Percentiles rank a stretch among this genome's conserved stretches.
Conservation (phyloP, 2,329 filamentous ascomycete species). For the Cyphellophora europaea region DNA sequence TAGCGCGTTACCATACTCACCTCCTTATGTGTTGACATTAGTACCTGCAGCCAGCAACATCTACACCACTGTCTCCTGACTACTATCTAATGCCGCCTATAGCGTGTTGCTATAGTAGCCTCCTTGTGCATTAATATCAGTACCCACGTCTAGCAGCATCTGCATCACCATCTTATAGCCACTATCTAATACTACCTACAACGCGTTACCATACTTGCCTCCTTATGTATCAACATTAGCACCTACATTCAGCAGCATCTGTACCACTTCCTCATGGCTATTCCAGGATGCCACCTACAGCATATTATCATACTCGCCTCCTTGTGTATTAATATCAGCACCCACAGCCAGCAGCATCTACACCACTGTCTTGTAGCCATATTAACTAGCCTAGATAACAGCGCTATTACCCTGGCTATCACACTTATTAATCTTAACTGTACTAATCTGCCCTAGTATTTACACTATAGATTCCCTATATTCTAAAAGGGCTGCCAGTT, state of each 20-base stretch:
- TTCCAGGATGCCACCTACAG: conserved; percentile 3
- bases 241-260: conserved; percentile 9
- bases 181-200: conserved; percentile 14
- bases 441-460: too few species aligned
- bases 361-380: conserved; percentile 1
- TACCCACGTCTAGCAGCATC: conserved; percentile 5
- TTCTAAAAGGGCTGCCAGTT: too few species aligned
- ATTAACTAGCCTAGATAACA: too few species aligned
- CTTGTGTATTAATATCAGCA: conserved; percentile 5
- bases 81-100: conserved; percentile 6
- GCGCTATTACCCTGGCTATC: too few species aligned
- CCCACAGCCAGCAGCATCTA: conserved; percentile 4
- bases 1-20: conserved; percentile 6
- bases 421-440: too few species aligned
- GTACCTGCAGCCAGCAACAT: conserved; percentile 2
- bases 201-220: conserved; percentile 4
- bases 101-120: conserved; percentile 13
- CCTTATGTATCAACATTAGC: conserved; percentile 7
- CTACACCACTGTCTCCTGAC: conserved; percentile 4
- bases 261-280: conserved; percentile 5
- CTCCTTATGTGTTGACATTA: conserved; percentile 11
- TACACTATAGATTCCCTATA: too few species aligned
- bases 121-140: conserved; percentile 9
- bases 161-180: conserved; percentile 8
- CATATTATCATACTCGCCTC: conserved; percentile 2